Evolutionary conservation across 1,139 yeast genomes (phyloP).

Genomic region (Cylindricascospora bacillispora): DNA sequence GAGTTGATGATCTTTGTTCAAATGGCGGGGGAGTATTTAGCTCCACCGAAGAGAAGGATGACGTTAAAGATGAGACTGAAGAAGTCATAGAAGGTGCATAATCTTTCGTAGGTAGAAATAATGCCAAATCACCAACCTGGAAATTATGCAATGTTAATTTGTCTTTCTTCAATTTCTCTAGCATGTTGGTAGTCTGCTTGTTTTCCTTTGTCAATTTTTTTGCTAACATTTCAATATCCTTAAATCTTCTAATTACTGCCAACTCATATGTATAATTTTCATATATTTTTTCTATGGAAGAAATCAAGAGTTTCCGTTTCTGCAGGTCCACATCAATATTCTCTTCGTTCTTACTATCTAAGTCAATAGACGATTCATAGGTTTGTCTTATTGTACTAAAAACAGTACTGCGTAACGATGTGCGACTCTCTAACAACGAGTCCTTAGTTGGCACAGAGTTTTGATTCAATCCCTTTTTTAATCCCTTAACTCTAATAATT

Average conservation of each 20-base stretch:
- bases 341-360: conserved; percentile 19
- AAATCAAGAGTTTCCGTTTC: too few species aligned
- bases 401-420: conserved; percentile 17
- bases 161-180: conserved; percentile 29
- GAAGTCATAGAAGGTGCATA: conserved; percentile 27
- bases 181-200: conserved; percentile 36
- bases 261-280: conserved; percentile 38
- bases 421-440: conserved; percentile 6
- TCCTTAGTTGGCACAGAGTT: conserved; percentile 24
- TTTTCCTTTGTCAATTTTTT: conserved; percentile 72
- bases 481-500: conserved; percentile 59
- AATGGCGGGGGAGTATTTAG: conserved; percentile 24
- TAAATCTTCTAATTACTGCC: conserved; percentile 65
- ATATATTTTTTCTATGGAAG: conserved; percentile 22
- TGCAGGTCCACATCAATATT: conserved; percentile 8
- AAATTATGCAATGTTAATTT: conserved; percentile 59
- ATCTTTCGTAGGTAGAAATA: conserved; percentile 64
- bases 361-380: conserved; percentile 5
- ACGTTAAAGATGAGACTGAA: conserved; percentile 17
- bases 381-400: conserved; percentile 12
- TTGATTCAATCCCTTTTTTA: conserved; percentile 30
- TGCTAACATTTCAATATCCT: conserved; percentile 86
- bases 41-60: conserved; percentile 25
- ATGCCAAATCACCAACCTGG: conserved; percentile 57
- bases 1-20: conserved; percentile 5